Conservation (phyloP, 2,329 filamentous ascomycete genomes). For the Cercospora sp. region DNA sequence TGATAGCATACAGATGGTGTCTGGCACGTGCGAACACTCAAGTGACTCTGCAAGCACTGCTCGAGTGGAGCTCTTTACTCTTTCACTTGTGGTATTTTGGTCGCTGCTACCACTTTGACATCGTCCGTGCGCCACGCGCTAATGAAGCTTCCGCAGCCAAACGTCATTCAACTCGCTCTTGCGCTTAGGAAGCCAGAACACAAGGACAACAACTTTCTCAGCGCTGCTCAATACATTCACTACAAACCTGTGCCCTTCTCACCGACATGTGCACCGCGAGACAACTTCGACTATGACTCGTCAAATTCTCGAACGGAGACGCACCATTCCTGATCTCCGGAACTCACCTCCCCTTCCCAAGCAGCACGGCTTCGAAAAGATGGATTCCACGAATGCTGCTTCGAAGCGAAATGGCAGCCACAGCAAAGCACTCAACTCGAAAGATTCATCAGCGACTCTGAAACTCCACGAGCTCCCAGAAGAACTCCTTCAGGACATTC, state of each 20-base stretch:
- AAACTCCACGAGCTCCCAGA: slow-evolving; percentile 39
- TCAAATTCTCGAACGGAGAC: slow-evolving; percentile 1
- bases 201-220: background rate
- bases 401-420: background rate
- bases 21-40: background rate
- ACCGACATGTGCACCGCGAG: background rate
- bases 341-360: background rate
- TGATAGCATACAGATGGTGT: background rate
- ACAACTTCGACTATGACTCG: background rate
- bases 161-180: slow-evolving; percentile 1
- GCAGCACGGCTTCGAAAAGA: slow-evolving; percentile 7
- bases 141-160: background rate
- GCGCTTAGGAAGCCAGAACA: background rate
- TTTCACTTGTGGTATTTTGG: background rate
- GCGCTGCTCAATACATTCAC: background rate
- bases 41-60: background rate
- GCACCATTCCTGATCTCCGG: slow-evolving; percentile 1
- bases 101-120: background rate
- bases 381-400: background rate
- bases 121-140: background rate
- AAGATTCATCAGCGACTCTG: background rate
- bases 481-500: slow-evolving; percentile 45
- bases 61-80: background rate
- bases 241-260: background rate
- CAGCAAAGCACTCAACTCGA: background rate